Conservation (phyloP, 305 asterid species). For the Nicotiana rustica region DNA sequence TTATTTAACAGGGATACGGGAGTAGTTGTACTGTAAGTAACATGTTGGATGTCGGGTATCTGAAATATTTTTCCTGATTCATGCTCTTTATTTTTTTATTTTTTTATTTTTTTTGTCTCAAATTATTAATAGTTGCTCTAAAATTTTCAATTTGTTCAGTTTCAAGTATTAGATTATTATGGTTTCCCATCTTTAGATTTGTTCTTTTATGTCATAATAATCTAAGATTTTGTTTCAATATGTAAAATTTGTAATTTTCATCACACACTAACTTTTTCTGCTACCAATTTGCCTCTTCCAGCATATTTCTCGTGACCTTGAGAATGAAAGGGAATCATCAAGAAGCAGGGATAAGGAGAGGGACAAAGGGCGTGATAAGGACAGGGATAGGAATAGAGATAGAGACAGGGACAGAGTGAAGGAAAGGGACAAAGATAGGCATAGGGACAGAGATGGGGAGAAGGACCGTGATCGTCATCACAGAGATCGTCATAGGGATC, state of each 20-base stretch:
- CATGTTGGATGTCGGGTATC: neutral
- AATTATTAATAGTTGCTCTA: neutral
- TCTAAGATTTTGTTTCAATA: conserved; percentile 3
- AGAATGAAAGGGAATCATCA: conserved; percentile 38
- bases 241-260: conserved; percentile 1
- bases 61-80: neutral
- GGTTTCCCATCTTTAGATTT: neutral
- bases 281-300: neutral
- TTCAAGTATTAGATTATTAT: conserved; percentile 24
- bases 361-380: conserved; percentile 35
- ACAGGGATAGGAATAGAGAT: conserved; percentile 35
- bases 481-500: conserved; percentile 38
- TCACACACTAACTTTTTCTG: neutral
- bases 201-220: too few species aligned
- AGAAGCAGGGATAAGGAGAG: conserved; percentile 40
- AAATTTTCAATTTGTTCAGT: neutral
- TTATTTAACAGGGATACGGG: neutral
- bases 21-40: neutral
- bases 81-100: neutral
- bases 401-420: conserved; percentile 33
- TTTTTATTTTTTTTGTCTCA: neutral
- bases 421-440: conserved; percentile 30
- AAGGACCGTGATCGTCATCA: conserved; percentile 36
- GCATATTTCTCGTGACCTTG: conserved; percentile 34
- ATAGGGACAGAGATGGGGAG: conserved; percentile 37